A percentile compares a stretch with the other conserved stretches of the same genome.
Evolutionary conservation across 176 grass and related monocot genomes (phyloP).

Genomic region (Elaeis guineensis): DNA sequence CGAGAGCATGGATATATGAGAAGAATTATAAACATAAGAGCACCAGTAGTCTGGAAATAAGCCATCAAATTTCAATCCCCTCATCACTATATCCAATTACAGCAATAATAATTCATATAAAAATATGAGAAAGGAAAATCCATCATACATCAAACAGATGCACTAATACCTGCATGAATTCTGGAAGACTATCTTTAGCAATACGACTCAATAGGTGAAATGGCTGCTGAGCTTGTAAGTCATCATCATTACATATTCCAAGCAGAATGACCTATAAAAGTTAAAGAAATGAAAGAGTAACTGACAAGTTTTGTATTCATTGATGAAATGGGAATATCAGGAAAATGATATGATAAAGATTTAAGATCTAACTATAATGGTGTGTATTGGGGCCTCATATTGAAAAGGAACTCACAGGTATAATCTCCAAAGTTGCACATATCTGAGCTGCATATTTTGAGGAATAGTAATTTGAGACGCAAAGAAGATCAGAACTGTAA

Average conservation of each 20-base stretch:
- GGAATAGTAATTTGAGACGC: constrained; percentile 48
- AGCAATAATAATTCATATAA: neutral
- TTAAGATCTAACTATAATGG: neutral
- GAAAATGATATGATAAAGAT: constrained; percentile 1
- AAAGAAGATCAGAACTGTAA: constrained; percentile 55
- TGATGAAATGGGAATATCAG: neutral
- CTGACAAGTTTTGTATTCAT: too few relatives aligned
- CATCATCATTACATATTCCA: constrained; percentile 31
- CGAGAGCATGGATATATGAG: too few relatives aligned
- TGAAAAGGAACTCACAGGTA: constrained; percentile 51
- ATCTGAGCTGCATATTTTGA: constrained; percentile 48
- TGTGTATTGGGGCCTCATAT: neutral
- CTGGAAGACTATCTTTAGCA: constrained; percentile 43
- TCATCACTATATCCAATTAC: constrained; percentile 34
- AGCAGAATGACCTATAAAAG: constrained; percentile 40
- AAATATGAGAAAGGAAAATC: constrained; percentile 10
- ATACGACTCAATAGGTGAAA: constrained; percentile 41
- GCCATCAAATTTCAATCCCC: too few relatives aligned
- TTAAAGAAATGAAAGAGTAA: too few relatives aligned
- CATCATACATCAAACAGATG: neutral
- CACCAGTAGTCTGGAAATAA: too few relatives aligned
- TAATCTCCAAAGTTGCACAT: constrained; percentile 47
- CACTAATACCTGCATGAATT: constrained; percentile 46
- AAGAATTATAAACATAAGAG: too few relatives aligned
- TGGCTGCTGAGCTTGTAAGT: constrained; percentile 16